Evolutionary conservation across 345 rosid species (phyloP).

Genomic region (Arabidopsis thaliana): DNA sequence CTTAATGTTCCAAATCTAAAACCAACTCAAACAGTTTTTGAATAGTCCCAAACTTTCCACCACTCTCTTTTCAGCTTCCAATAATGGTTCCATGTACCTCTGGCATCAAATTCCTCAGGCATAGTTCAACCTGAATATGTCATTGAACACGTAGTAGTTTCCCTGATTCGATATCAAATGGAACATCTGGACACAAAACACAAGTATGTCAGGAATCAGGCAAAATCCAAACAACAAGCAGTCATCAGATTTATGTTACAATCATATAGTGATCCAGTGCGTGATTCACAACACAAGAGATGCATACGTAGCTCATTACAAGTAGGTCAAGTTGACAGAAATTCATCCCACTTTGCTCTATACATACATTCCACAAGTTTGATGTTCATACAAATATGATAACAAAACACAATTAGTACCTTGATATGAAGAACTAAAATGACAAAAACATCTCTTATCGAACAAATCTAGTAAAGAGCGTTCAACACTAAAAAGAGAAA

Average conservation of each 20-base stretch:
- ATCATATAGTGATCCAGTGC: background rate
- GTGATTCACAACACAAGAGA: conserved; percentile 3
- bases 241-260: background rate
- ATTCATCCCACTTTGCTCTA: background rate
- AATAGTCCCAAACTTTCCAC: conserved; percentile 17
- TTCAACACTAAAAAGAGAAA: background rate
- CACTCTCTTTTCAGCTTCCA: background rate
- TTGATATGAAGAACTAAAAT: background rate
- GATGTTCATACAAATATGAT: conserved; percentile 4
- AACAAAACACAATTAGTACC: background rate
- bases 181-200: conserved; percentile 72
- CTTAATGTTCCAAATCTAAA: conserved; percentile 29
- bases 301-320: conserved; percentile 1
- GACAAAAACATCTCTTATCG: background rate
- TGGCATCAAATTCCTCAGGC: conserved; percentile 53
- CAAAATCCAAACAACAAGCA: background rate
- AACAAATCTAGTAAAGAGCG: background rate
- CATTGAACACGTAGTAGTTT: conserved; percentile 86
- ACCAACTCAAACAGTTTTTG: conserved; percentile 5
- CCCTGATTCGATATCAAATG: conserved; percentile 96
- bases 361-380: conserved; percentile 14
- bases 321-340: conserved; percentile 2
- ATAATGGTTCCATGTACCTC: conserved; percentile 17
- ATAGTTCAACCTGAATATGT: conserved; percentile 96
- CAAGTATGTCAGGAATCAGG: conserved; percentile 8